phyloP scores from a whole-genome alignment of 192 early-diverging fungal species.

The Gonapodya prolifera region DNA sequence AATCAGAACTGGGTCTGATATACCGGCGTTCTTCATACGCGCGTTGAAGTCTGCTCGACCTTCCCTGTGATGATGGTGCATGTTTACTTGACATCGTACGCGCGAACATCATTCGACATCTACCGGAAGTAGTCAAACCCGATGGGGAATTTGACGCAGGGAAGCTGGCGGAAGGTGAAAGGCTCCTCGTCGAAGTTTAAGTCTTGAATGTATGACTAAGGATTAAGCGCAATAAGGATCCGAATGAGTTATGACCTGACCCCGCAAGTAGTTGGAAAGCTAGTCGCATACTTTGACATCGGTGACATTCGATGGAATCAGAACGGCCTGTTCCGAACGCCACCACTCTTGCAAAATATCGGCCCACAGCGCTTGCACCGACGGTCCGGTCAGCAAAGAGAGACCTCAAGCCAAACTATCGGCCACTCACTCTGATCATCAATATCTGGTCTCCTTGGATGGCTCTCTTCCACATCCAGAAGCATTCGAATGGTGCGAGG shows the following conservation, averaged over 20 bases:
- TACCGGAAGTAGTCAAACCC: neutral
- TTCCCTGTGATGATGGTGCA: neutral
- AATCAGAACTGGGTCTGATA: neutral
- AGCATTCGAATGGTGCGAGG: neutral
- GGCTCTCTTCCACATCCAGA: neutral
- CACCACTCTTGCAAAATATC: neutral
- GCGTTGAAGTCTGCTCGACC: neutral
- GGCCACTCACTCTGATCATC: neutral
- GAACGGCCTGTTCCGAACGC: neutral
- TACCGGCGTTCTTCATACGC: neutral
- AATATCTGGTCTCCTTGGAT: neutral
- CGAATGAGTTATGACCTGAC: neutral
- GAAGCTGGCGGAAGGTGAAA: slow-evolving; percentile 3
- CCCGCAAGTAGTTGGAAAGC: neutral
- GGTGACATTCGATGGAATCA: neutral
- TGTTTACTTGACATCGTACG: neutral
- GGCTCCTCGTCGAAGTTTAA: neutral
- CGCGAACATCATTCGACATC: neutral
- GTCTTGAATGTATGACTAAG: neutral
- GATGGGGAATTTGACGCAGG: neutral
- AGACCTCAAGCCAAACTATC: neutral
- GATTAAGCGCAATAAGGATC: neutral
- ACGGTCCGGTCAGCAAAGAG: neutral
- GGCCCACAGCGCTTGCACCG: neutral
- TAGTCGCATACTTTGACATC: neutral